Evolutionary conservation across 768 basidiomycete genomes (phyloP).

Genomic region (Candolleomyces aberdarensis): DNA sequence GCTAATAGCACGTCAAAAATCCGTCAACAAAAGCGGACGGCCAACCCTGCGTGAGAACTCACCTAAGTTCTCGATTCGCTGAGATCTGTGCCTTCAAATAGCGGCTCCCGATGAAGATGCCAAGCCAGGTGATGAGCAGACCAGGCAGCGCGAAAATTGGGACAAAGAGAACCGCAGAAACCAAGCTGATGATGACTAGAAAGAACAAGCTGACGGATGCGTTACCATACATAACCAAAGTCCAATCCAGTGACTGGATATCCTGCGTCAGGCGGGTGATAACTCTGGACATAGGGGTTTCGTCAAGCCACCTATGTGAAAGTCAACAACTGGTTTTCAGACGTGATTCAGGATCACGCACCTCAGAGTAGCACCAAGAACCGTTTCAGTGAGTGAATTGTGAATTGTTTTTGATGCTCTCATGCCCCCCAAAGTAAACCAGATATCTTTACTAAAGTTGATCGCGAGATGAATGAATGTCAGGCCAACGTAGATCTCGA

Average conservation of each 20-base stretch:
- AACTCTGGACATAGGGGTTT: constrained; percentile 49
- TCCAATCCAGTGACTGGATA: constrained; percentile 54
- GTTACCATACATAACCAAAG: constrained; percentile 25
- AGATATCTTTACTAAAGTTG: constrained; percentile 30
- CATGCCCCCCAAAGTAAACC: constrained; percentile 45
- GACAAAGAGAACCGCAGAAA: constrained; percentile 40
- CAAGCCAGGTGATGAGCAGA: constrained; percentile 37
- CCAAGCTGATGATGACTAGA: constrained; percentile 39
- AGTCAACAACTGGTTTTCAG: background rate
- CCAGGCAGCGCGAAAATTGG: constrained; percentile 49
- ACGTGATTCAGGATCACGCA: constrained; percentile 13
- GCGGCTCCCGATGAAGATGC: constrained; percentile 39
- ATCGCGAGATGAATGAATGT: constrained; percentile 10
- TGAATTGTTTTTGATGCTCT: constrained; percentile 58
- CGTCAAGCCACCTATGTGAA: constrained; percentile 43
- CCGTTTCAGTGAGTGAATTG: constrained; percentile 43
- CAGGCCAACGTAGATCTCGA: constrained; percentile 16
- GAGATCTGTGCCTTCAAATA: constrained; percentile 47
- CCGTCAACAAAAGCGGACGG: background rate
- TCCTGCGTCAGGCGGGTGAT: constrained; percentile 68
- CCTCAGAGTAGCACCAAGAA: constrained; percentile 63
- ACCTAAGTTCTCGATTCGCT: constrained; percentile 48
- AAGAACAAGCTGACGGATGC: constrained; percentile 26
- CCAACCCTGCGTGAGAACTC: constrained; percentile 16
- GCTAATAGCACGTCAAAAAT: constrained; percentile 18